Evolutionary conservation across 2,329 filamentous ascomycete genomes (phyloP).

Genomic region (Ceratocystis smalleyi): DNA sequence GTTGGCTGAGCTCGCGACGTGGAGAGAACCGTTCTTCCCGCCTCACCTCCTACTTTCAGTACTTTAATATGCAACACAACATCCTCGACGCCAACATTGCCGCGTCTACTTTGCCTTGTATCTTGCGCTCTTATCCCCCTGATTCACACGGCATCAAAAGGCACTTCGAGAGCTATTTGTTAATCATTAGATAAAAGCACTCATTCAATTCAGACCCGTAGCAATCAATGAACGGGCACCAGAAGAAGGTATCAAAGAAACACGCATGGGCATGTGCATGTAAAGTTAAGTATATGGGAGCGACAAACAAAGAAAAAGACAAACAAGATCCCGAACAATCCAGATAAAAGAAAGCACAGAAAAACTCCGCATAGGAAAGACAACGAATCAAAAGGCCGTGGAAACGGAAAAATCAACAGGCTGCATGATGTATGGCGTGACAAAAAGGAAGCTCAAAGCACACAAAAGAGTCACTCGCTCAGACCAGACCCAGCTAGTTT

Average conservation of each 20-base stretch:
- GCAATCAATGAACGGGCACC: not conserved
- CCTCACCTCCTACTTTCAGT: no score
- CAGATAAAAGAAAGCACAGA: not conserved
- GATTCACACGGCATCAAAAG: not conserved
- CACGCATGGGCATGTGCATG: slow-evolving; percentile 15
- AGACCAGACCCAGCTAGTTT: not conserved
- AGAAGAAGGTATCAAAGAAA: not conserved
- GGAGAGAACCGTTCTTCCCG: not conserved
- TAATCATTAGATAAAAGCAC: not conserved
- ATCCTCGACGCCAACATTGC: no score
- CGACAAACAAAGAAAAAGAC: not conserved
- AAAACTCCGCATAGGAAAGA: not conserved
- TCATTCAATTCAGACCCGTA: not conserved
- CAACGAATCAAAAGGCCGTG: not conserved
- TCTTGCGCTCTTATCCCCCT: no score
- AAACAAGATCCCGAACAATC: not conserved
- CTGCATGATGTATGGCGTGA: not conserved
- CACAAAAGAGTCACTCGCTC: not conserved
- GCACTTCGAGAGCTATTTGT: not conserved
- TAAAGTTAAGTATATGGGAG: not conserved
- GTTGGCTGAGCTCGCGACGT: slow-evolving; percentile 7
- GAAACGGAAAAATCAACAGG: slow-evolving; percentile 6
- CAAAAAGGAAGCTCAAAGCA: not conserved
- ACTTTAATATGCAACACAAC: no score
- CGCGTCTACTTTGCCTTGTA: no score